Base-by-base conservation (phyloP, 176 grass and related monocot genomes). In the Ensete ventricosum region DNA sequence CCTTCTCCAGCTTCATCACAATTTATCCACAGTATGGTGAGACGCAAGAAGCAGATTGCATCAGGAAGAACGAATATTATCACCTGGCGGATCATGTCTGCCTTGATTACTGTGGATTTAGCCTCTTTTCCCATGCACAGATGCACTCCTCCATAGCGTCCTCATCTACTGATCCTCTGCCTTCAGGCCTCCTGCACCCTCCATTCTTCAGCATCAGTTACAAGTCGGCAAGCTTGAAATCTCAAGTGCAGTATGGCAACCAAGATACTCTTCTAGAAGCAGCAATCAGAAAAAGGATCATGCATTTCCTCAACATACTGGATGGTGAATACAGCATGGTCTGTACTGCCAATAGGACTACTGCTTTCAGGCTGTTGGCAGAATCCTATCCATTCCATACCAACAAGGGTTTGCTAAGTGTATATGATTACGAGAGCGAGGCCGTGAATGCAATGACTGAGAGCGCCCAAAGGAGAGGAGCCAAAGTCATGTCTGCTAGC, bases 91-190 rank as follows among this genome's bases (percentile, higher is more conserved):
- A 72, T 11, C 93, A 96, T 55, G 93, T 90, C 13, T 96, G 93
- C 82, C 82, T 96, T 1, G 93, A 96, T 74, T 96, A 96, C 79
- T 81, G 82, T 26, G 93, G 93, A 71, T 84, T 96, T 77, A 88
- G 87, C 86, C 87, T 96, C 71, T 96, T 96, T 84, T 96, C 93
- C 63, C 90, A 93, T 77, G 83, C 93, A 29, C 93, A 96, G 88
- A 88, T 96, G 93, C 85, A 77, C 82, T 74, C 81, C 2, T 76
- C 85, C 17, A 1, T 77, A 2, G 64, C 93, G 9, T 92, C 87
- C 48, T 86, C 81, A 12, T 88, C 87, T 1, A 43, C 83, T 1
- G 9, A 78, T 1, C 22, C 78, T 60, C 26, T 76, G 14, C 0
- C 52, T 34, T 16, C 76, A 4, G 43, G 73, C 21, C 14, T 29